Percentiles rank a stretch among this genome's conserved stretches.
These are phyloP conservation scores for Colletotrichum gloeosporioides DNA, from an alignment of 2,329 filamentous ascomycete genomes.

Conservation along the genomic window DNA sequence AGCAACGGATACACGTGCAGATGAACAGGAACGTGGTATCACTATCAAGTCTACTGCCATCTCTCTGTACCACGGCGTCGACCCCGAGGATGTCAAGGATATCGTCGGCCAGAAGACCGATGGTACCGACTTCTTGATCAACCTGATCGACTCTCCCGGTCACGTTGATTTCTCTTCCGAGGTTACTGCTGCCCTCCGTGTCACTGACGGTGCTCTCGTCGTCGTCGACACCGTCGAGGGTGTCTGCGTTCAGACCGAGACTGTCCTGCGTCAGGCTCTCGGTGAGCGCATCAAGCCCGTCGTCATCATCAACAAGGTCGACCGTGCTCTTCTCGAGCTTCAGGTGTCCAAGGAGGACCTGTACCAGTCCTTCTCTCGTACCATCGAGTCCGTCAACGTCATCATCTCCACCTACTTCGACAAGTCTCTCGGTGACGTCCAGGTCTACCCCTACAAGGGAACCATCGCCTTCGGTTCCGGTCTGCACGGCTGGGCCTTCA, in stretches of 20 bases:
- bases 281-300: slow-evolving; percentile 99
- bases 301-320: slow-evolving; percentile 99
- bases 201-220: slow-evolving; percentile 98
- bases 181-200: slow-evolving; percentile 98
- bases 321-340: slow-evolving; percentile 98
- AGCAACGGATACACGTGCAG: slow-evolving; percentile 95
- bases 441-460: slow-evolving; percentile 97
- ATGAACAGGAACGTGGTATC: slow-evolving; percentile 99
- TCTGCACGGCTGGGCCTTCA: slow-evolving; percentile 99
- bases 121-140: slow-evolving; percentile 98
- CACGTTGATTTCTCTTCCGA: slow-evolving; percentile 99
- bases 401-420: slow-evolving; percentile 99
- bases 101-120: slow-evolving; percentile 86
- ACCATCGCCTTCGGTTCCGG: slow-evolving; percentile 99
- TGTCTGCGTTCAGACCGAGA: slow-evolving; percentile 99
- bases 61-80: slow-evolving; percentile 91
- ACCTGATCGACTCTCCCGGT: slow-evolving; percentile 99
- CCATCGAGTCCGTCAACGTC: slow-evolving; percentile 99
- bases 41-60: slow-evolving; percentile 99
- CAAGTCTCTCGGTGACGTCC: slow-evolving; percentile 95
- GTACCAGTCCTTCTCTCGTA: slow-evolving; percentile 99
- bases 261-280: slow-evolving; percentile 97
- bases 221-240: slow-evolving; percentile 99
- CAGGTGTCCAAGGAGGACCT: slow-evolving; percentile 99
- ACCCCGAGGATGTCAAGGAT: slow-evolving; percentile 91